These are phyloP conservation scores for Meredithiella fracta DNA, from an alignment of 2,329 filamentous ascomycete genomes.

Conservation along the genomic window DNA sequence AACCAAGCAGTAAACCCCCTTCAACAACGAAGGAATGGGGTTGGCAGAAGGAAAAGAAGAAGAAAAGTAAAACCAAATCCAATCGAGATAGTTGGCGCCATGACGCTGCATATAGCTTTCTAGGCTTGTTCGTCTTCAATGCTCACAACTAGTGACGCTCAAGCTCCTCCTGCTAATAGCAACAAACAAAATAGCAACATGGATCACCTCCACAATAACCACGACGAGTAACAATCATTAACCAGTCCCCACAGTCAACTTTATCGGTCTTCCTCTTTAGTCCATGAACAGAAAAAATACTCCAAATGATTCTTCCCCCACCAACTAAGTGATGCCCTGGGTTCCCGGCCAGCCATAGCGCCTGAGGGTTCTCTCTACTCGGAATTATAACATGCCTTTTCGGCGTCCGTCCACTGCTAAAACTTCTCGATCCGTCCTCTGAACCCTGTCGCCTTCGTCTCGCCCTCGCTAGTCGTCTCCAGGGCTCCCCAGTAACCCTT, in stretches of 20 bases:
- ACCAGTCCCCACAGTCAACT: no score
- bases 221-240: no score
- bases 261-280: no score
- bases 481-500: background rate
- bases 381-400: background rate
- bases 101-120: conserved; percentile 9
- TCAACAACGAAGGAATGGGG: conserved; percentile 9
- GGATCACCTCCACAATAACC: background rate
- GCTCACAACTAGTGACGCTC: background rate
- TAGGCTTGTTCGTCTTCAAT: background rate
- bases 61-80: conserved; percentile 8
- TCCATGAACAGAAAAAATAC: no score
- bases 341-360: no score
- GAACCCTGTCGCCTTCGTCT: background rate
- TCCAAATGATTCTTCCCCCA: background rate
- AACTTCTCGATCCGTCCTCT: background rate
- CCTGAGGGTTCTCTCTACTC: no score
- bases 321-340: background rate
- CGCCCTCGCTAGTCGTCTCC: background rate
- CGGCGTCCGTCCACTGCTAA: background rate
- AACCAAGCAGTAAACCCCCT: conserved; percentile 4
- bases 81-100: conserved; percentile 2
- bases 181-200: conserved; percentile 5
- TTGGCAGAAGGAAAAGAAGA: conserved; percentile 6
- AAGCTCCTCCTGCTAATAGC: background rate